Base-by-base conservation (phyloP, 73 alveolate genomes). In the Tetrahymena thermophila region DNA sequence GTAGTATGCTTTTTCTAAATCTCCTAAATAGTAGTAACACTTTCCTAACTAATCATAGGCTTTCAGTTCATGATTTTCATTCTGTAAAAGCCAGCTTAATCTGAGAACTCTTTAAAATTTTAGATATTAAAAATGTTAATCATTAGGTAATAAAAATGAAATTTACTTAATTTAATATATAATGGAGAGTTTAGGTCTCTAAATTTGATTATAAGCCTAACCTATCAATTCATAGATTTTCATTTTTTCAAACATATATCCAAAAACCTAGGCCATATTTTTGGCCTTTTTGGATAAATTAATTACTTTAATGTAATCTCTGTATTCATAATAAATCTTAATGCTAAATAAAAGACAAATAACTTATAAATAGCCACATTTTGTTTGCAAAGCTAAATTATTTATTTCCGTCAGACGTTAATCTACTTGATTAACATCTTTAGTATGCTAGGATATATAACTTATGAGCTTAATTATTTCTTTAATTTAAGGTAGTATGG, bases 1-100 rank as follows among this genome's bases (percentile, higher is more conserved):
- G 1, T 85, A 31, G 28, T n/a, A 85, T 14, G 96, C 96, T 42
- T 38, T 84, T 10, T 94, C 95, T 10, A 94, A 40, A 37, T 94
- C 93, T 43, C 96, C 96, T 55, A 85, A 94, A 17, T 94, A 94
- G 34, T 84, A 94, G 42, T 84, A 94, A 16, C 93, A 94, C 42
- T 85, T 94, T 35, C 96, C 96, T 10, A 94, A 42, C 37, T 84
- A 85, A 17, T 94, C 96, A 85, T 94, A 85, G 15, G 96, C 95
- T 37, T 94, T 94, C 34, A 94, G 40, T 4, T 94, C 96, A 40
- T 94, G 93, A n/a, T 94, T 44, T 35, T 85, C 93, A 14, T 85
- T 43, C 23, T 94, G 50, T 44, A 84, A 34, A 28, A 84, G 56
- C 96, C 96, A 94, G 85, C 96, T 94, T 21, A 71, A 71, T 71